Evolutionary conservation across 257 asterid genomes (phyloP).

Genomic region (Asclepias syriaca): DNA sequence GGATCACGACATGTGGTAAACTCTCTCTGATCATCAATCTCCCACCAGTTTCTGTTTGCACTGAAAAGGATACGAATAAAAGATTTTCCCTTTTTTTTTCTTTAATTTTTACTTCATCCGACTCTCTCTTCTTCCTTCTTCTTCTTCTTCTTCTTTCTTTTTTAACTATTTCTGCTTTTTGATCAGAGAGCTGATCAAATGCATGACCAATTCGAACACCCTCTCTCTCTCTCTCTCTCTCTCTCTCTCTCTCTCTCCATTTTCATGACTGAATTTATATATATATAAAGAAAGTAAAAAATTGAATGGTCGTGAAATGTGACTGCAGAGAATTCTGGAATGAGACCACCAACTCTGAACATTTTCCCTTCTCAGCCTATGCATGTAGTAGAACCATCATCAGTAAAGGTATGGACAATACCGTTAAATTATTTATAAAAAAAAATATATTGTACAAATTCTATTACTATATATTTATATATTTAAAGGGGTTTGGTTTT

Average conservation of each 20-base stretch:
- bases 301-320: background rate
- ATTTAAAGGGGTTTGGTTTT: background rate
- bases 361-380: slow-evolving; percentile 96
- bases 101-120: background rate
- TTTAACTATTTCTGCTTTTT: background rate
- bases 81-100: too few species aligned
- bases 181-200: slow-evolving; percentile 9
- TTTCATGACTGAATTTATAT: background rate
- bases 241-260: background rate
- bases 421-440: background rate
- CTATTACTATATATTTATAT: background rate
- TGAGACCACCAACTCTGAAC: slow-evolving; percentile 75
- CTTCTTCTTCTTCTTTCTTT: too few species aligned
- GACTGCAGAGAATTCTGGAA: slow-evolving; percentile 57
- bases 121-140: background rate
- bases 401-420: slow-evolving; percentile 44
- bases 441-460: too few species aligned
- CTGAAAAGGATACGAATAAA: slow-evolving; percentile 8
- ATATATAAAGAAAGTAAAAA: too few species aligned
- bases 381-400: slow-evolving; percentile 62
- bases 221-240: background rate
- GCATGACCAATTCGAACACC: slow-evolving; percentile 11
- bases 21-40: slow-evolving; percentile 12
- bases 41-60: slow-evolving; percentile 13
- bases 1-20: slow-evolving; percentile 48